Evolutionary conservation across 176 grass and related monocot genomes (phyloP).

Genomic region (Eleusine indica): DNA sequence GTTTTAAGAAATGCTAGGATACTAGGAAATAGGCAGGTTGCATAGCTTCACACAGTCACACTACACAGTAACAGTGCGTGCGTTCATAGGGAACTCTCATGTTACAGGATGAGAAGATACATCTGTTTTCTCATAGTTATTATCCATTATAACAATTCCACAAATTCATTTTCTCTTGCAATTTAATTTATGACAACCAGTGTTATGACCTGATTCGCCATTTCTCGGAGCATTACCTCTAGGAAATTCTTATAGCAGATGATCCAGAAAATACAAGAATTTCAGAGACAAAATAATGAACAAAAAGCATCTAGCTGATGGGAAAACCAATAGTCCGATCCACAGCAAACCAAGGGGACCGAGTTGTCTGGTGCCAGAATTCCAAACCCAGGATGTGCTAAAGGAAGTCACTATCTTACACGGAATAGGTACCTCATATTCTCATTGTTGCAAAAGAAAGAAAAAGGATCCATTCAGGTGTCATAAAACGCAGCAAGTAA

Average conservation of each 20-base stretch:
- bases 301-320: neutral
- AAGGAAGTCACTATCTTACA: conserved; percentile 2
- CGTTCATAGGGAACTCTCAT: neutral
- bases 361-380: neutral
- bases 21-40: neutral
- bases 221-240: neutral
- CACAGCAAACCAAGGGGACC: neutral
- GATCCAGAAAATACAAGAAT: neutral
- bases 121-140: neutral
- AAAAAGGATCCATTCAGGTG: neutral
- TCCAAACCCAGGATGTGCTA: neutral
- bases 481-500: conserved; percentile 5
- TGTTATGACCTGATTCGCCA: neutral
- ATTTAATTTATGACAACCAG: neutral
- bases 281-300: conserved; percentile 4
- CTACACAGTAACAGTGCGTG: neutral
- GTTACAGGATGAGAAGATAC: neutral
- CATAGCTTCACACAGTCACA: neutral
- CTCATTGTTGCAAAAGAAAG: neutral
- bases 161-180: neutral
- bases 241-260: neutral
- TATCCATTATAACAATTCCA: neutral
- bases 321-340: neutral
- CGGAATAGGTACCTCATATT: neutral
- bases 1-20: neutral